Evolutionary conservation across 768 basidiomycete species (phyloP).

Genomic region (Amanita subjunquillea): DNA sequence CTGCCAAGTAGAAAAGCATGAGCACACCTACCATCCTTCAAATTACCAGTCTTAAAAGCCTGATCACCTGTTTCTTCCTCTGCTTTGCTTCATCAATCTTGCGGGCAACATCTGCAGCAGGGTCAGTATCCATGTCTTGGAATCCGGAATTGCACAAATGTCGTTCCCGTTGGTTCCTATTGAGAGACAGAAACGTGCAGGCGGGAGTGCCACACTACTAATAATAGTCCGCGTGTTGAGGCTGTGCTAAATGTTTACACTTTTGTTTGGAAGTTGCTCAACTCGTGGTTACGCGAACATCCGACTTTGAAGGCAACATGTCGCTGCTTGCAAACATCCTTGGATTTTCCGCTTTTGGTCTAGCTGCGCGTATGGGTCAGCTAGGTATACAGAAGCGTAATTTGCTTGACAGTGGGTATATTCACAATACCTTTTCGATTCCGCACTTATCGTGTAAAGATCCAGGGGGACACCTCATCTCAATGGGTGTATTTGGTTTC

Average conservation of each 20-base stretch:
- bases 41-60: conserved; percentile 58
- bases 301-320: conserved; percentile 27
- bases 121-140: background rate
- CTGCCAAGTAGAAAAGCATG: background rate
- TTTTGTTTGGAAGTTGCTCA: conserved; percentile 13
- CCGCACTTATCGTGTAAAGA: conserved; percentile 32
- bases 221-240: conserved; percentile 14
- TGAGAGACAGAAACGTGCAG: background rate
- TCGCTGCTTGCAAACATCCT: conserved; percentile 57
- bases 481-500: conserved; percentile 62
- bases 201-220: background rate
- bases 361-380: conserved; percentile 77
- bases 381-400: conserved; percentile 77
- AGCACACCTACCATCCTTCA: conserved; percentile 41
- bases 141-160: background rate
- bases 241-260: conserved; percentile 25
- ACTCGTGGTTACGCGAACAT: conserved; percentile 5
- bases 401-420: conserved; percentile 66
- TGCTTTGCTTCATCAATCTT: conserved; percentile 55
- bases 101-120: conserved; percentile 17
- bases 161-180: background rate
- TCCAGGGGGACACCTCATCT: conserved; percentile 57
- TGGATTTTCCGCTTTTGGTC: conserved; percentile 75
- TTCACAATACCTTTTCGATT: background rate
- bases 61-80: conserved; percentile 55